phyloP scores from a whole-genome alignment of 169 alveolate genomes.

The Pseudocohnilembus persalinus region DNA sequence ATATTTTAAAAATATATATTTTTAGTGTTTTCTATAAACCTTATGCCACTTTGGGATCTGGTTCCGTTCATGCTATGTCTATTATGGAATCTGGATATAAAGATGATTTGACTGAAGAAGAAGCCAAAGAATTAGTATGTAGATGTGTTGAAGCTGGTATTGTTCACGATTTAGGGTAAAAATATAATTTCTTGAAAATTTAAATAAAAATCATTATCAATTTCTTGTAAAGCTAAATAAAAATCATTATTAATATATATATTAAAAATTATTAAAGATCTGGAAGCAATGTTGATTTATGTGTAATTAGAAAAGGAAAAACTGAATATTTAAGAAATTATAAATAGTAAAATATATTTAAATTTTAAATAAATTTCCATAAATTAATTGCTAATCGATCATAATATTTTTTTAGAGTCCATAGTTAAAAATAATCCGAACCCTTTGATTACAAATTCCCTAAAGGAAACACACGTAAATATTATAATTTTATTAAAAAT shows the following conservation, averaged over 20 bases:
- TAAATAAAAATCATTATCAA: neutral
- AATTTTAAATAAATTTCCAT: no score
- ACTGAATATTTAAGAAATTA: conserved; percentile 80
- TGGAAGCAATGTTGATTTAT: conserved; percentile 96
- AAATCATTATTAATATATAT: neutral
- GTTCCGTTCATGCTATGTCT: conserved; percentile 97
- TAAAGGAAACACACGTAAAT: neutral
- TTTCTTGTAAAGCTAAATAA: neutral
- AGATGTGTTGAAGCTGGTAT: conserved; percentile 97
- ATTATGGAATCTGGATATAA: conserved; percentile 93
- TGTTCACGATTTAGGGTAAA: conserved; percentile 92
- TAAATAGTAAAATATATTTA: neutral
- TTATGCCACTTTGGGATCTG: conserved; percentile 98
- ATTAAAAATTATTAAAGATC: conserved; percentile 47
- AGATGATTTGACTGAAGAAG: conserved; percentile 92
- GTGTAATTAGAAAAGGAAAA: conserved; percentile 88
- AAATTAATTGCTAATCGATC: neutral
- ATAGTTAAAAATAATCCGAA: neutral
- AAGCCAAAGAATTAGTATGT: conserved; percentile 90
- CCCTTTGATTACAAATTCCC: neutral
- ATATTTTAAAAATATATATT: no score
- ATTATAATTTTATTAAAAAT: no score
- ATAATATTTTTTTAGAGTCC: neutral
- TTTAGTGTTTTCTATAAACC: conserved; percentile 57
- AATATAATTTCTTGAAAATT: neutral